Conservation (phyloP, 2,329 filamentous ascomycete species). For the Beauveria medogensis region DNA sequence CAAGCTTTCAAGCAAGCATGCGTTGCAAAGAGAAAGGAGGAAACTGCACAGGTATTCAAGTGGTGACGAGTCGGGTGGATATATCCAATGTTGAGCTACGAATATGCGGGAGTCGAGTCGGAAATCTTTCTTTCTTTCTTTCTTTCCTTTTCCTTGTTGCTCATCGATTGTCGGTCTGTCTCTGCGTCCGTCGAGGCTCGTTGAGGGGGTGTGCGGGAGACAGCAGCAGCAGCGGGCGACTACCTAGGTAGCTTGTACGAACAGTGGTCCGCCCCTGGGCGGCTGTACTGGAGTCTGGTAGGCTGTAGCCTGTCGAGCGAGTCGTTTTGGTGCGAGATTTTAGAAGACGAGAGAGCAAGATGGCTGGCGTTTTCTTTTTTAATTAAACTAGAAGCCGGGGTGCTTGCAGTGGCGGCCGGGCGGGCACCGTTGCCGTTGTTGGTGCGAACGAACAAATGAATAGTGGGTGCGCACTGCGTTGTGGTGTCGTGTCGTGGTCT, state of each 20-base stretch:
- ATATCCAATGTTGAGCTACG: background rate
- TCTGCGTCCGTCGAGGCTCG: background rate
- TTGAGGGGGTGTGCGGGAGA: background rate
- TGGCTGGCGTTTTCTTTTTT: background rate
- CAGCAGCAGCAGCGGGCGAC: background rate
- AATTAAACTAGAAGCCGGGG: conserved; percentile 2
- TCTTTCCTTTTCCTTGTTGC: background rate
- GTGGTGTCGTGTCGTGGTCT: background rate
- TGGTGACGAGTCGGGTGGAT: background rate
- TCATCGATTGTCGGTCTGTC: background rate
- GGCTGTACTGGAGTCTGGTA: too few relatives aligned
- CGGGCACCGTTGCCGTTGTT: background rate
- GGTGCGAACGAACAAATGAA: background rate
- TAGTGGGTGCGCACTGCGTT: background rate
- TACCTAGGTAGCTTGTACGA: background rate
- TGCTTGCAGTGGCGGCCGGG: background rate
- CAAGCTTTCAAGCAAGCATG: background rate
- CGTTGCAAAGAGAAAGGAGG: background rate
- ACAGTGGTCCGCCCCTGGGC: too few relatives aligned
- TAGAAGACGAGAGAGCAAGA: too few relatives aligned
- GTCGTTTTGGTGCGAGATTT: too few relatives aligned
- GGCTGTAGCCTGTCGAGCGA: too few relatives aligned
- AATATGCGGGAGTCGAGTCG: background rate
- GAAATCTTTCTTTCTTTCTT: background rate
- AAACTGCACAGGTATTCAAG: background rate